phyloP scores from a whole-genome alignment of 176 grass and related monocot species.

The Tillandsia leiboldiana region DNA sequence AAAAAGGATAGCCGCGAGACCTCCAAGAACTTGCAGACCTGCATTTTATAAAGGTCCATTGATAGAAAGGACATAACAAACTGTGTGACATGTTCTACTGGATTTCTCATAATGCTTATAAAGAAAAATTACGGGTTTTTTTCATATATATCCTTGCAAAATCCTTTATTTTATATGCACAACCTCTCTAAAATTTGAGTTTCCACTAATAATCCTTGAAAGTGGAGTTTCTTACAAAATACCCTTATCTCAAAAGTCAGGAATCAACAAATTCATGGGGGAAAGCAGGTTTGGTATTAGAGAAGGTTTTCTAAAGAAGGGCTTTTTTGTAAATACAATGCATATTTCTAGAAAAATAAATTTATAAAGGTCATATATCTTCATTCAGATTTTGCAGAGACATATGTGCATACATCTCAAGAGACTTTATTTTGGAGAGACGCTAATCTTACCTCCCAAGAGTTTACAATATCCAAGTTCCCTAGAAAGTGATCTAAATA shows the following conservation, averaged over 20 bases:
- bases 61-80: conserved; percentile 9
- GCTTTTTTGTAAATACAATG: too few species aligned
- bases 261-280: too few species aligned
- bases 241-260: too few species aligned
- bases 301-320: too few species aligned
- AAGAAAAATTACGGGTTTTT: background rate
- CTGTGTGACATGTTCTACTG: conserved; percentile 1
- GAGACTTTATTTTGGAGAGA: conserved; percentile 1
- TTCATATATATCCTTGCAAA: conserved; percentile 9
- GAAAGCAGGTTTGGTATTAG: too few species aligned
- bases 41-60: conserved; percentile 17
- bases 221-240: too few species aligned
- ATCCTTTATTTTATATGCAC: background rate
- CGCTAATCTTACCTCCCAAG: conserved; percentile 56
- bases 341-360: too few species aligned
- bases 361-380: too few species aligned
- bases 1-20: conserved; percentile 93
- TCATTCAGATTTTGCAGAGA: too few species aligned
- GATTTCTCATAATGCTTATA: background rate
- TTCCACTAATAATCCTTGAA: too few species aligned
- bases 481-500: conserved; percentile 96
- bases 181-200: too few species aligned
- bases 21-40: conserved; percentile 99
- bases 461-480: conserved; percentile 96
- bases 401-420: too few species aligned